Evolutionary conservation across 2,329 filamentous ascomycete genomes (phyloP), one percentile per base, ranked within the genome.

Genomic region (Xylariaceae sp.): DNA sequence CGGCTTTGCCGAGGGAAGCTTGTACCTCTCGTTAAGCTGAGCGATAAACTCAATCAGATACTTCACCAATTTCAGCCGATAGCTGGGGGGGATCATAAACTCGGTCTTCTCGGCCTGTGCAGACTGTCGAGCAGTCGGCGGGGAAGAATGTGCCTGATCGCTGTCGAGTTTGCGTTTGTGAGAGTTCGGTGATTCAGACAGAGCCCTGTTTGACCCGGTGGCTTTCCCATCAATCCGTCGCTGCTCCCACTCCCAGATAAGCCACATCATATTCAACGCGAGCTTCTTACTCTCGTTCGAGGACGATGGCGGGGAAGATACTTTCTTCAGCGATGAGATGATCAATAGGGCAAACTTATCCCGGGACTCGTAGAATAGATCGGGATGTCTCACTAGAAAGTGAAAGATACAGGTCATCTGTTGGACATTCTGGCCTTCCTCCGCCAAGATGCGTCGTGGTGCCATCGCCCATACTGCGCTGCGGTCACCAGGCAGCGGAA

Each of bases 361-460:
- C 35, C 92, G 74, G 1, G 87, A 88, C 43, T 96, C 90, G 48
- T 93, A 98, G 63, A 98, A 98, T 4, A 98, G 67, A 50, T 92
- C 82, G 0, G 89, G 83, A 55, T 98, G 90, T 36, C 85, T 78
- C 22, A 95, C 90, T 21, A 98, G 69, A 61, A 98, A 98, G 51
- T 95, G 84, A 66, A 95, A 96, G 49, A 98, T 96, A 63, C 84
- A 92, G 33, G 88, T 94, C 64, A 96, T 83, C 61, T 96, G 92
- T 58, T 94, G 89, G 29, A 90, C 72, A 49, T 98, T 98, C 42
- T 92, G 86, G 17, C 86, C 89, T 58, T 98, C 92, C 55, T 98
- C 93, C 3, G 87, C 81, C 15, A 98, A 64, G 18, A 98, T 94
- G 34, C 89, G 86, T 26, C 90, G 78, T 19, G 92, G 89, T 44